These are phyloP conservation scores for Phaeosphaeria sp. DNA, from an alignment of 2,329 filamentous ascomycete genomes.

Conservation along the genomic window DNA sequence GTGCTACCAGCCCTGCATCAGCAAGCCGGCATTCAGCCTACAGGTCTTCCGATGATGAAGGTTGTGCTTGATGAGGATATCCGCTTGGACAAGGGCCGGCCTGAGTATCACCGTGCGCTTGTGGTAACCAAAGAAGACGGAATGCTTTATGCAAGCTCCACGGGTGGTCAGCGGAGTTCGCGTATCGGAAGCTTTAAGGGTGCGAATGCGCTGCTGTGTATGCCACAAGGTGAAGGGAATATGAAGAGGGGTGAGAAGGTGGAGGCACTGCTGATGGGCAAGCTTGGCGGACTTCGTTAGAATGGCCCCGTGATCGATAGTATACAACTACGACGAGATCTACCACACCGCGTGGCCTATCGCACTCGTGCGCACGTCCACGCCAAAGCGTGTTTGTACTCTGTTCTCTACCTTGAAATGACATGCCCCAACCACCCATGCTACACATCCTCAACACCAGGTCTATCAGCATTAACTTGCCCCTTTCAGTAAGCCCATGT, in stretches of 20 bases:
- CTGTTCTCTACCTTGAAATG: no score
- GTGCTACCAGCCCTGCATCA: slow-evolving; percentile 86
- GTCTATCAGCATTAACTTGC: slow-evolving; percentile 10
- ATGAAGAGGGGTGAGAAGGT: slow-evolving; percentile 73
- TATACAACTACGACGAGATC: no score
- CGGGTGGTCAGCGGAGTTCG: slow-evolving; percentile 88
- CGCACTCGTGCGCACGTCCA: no score
- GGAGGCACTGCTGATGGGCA: slow-evolving; percentile 79
- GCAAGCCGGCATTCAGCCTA: slow-evolving; percentile 70
- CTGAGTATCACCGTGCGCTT: slow-evolving; percentile 89
- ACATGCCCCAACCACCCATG: not conserved
- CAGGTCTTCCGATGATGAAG: slow-evolving; percentile 73
- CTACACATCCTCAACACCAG: slow-evolving; percentile 6
- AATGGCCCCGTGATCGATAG: not conserved
- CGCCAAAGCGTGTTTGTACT: no score
- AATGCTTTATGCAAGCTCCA: slow-evolving; percentile 75
- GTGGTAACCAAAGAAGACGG: slow-evolving; percentile 71
- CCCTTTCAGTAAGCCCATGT: slow-evolving; percentile 27
- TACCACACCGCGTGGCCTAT: no score
- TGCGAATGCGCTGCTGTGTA: slow-evolving; percentile 83
- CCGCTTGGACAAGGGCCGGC: slow-evolving; percentile 72
- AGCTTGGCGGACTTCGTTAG: slow-evolving; percentile 18
- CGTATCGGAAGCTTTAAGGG: slow-evolving; percentile 86
- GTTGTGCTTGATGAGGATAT: slow-evolving; percentile 78
- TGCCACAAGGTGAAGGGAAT: slow-evolving; percentile 70